Evolutionary conservation across 108 stramenopile genomes (phyloP).

Genomic region (Discostella stelligeroides): DNA sequence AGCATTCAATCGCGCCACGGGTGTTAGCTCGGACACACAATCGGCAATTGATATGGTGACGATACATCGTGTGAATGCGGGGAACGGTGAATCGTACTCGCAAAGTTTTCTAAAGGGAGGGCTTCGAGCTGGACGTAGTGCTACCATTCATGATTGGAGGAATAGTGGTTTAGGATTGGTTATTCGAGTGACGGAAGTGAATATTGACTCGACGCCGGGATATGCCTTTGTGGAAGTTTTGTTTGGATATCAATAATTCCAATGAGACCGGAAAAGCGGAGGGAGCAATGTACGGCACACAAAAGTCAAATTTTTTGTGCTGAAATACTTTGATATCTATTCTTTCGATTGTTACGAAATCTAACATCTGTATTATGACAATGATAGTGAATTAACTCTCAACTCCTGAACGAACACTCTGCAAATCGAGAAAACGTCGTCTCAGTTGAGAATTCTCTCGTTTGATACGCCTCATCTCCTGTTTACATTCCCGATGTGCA

Average conservation of each 20-base stretch:
- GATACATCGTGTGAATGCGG: background rate
- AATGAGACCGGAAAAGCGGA: background rate
- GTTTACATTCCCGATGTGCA: too few species aligned
- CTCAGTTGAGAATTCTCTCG: too few species aligned
- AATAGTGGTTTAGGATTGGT: background rate
- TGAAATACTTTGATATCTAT: too few species aligned
- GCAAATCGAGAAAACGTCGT: too few species aligned
- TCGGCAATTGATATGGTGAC: background rate
- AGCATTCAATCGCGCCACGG: constrained; percentile 24
- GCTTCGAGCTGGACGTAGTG: background rate
- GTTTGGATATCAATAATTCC: background rate
- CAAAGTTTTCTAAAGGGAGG: background rate
- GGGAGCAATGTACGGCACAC: too few species aligned
- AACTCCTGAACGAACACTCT: too few species aligned
- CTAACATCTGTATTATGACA: too few species aligned
- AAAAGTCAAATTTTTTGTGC: too few species aligned
- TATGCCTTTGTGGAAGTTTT: background rate
- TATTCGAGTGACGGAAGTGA: constrained; percentile 3
- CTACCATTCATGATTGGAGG: constrained; percentile 3
- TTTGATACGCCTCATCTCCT: too few species aligned
- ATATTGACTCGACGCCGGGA: background rate
- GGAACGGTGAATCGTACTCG: background rate
- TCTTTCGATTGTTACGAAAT: too few species aligned
- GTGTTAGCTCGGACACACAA: background rate
- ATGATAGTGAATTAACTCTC: too few species aligned